These are phyloP conservation scores for Boletus vinaceobasis DNA, from an alignment of 768 basidiomycete genomes.

Conservation along the genomic window DNA sequence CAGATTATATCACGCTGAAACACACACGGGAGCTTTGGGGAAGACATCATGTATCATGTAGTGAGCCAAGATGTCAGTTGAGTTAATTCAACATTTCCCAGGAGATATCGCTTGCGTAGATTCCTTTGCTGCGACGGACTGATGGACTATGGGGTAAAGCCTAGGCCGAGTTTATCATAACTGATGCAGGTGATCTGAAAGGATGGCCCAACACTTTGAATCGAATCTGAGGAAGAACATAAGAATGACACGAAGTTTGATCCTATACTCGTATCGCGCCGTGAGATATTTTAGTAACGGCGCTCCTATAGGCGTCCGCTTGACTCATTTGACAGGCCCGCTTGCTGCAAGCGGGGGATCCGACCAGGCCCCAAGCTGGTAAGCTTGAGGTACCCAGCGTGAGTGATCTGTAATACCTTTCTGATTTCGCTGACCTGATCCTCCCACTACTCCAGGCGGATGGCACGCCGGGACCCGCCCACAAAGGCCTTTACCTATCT, in stretches of 20 bases:
- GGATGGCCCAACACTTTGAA: not conserved
- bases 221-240: not conserved
- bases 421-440: too few relatives aligned
- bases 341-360: too few relatives aligned
- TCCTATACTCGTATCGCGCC: not conserved
- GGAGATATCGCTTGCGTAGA: not conserved
- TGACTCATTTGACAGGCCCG: too few relatives aligned
- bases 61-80: conserved; percentile 12
- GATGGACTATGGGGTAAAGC: not conserved
- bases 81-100: not conserved
- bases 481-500: too few relatives aligned
- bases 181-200: not conserved
- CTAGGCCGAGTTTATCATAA: not conserved
- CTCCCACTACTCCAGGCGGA: too few relatives aligned
- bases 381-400: too few relatives aligned
- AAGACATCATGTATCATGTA: conserved; percentile 17
- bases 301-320: too few relatives aligned
- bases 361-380: too few relatives aligned
- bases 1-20: not conserved
- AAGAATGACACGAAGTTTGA: not conserved
- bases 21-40: not conserved
- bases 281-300: not conserved
- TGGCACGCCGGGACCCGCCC: too few relatives aligned
- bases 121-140: not conserved
- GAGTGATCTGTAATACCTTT: too few relatives aligned